Percentiles rank a stretch among this genome's conserved stretches.
Conservation (phyloP, 306 rosid species). For the Vigna trinervia region DNA sequence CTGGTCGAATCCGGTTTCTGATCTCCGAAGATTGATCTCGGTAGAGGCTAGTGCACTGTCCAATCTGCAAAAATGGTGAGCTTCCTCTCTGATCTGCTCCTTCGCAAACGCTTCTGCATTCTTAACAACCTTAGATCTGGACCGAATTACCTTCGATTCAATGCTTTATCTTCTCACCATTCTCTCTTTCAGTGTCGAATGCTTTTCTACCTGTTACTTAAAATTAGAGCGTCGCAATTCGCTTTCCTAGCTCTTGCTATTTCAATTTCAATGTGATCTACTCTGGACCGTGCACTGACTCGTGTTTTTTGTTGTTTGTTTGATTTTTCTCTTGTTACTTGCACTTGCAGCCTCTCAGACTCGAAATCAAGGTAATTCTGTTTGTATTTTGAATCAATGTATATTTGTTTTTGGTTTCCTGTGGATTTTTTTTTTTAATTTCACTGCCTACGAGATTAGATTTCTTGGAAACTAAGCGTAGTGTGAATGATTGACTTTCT, state of each 20-base stretch:
- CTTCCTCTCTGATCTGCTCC: constrained; percentile 44
- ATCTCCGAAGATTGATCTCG: constrained; percentile 50
- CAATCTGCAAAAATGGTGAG: constrained; percentile 78
- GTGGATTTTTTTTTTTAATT: not conserved
- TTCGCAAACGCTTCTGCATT: constrained; percentile 40
- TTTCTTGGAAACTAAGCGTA: constrained; percentile 37
- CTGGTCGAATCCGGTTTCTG: constrained; percentile 54
- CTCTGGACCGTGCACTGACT: constrained; percentile 52
- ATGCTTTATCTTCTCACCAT: constrained; percentile 32
- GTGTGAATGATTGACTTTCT: constrained; percentile 36
- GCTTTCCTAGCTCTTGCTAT: constrained; percentile 22
- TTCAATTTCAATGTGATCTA: constrained; percentile 65
- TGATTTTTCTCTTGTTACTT: constrained; percentile 27
- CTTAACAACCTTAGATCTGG: constrained; percentile 70
- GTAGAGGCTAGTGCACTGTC: constrained; percentile 43
- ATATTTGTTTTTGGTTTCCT: not conserved
- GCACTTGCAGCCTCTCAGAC: constrained; percentile 95
- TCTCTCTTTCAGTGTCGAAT: constrained; percentile 19
- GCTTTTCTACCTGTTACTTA: constrained; percentile 3
- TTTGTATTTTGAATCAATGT: constrained; percentile 24
- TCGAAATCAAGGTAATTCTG: constrained; percentile 90
- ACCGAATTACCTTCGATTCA: constrained; percentile 54
- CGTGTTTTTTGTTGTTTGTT: constrained; percentile 36
- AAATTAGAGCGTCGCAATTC: constrained; percentile 43
- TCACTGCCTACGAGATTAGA: constrained; percentile 8